Evolutionary conservation across 2,329 filamentous ascomycete genomes (phyloP), one percentile per base, ranked within the genome.

Genomic region (Coniochaeta sp.): DNA sequence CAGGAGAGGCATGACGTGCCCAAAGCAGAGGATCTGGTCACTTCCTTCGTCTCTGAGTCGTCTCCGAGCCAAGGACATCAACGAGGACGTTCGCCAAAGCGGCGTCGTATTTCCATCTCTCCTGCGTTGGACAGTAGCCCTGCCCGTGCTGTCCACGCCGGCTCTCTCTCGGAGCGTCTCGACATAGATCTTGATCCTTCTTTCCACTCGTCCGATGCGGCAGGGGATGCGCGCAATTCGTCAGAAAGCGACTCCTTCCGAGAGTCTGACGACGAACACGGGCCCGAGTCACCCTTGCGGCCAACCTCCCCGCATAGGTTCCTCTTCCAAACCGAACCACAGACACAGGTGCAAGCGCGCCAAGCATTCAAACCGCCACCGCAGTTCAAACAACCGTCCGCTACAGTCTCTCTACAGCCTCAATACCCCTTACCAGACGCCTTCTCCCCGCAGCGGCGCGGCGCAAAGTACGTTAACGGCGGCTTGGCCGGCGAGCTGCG

Each of bases 401-500:
- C 22, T 6, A 28, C 47, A 36, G 55, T 54, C 40, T 62, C 47
- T 31, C 47, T 52, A 2, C 22, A 52, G 26, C 47, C 28, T 55
- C 67, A 63, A 34, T 66, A 70, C 31, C 72, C 69, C 8, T 64
- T 73, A 0, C 71, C 74, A 3, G 74, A 76, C 36, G 69, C 66
- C 22, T 77, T 77, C 64, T 77, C 76, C 6, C 75, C 76, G 1
- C 72, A 70, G 38, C 67, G 66, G 9, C 70, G 73, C 31, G 71
- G 68, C 34, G 67, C 66, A 1, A 67, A 64, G 63, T 77, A 77
- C 57, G 61, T 76, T 5, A 64, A 73, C 0, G 75, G 75, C 16
- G 76, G 77, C 0, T 69, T 79, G 14, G 77, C 77, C 3, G 71
- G 74, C 1, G 72, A 75, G 60, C 66, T 79, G 9, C 72, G 76